A percentile compares a stretch with the other conserved stretches of the same genome.
Evolutionary conservation across 2,329 filamentous ascomycete species (phyloP).

Genomic region (Colletotrichum lini): DNA sequence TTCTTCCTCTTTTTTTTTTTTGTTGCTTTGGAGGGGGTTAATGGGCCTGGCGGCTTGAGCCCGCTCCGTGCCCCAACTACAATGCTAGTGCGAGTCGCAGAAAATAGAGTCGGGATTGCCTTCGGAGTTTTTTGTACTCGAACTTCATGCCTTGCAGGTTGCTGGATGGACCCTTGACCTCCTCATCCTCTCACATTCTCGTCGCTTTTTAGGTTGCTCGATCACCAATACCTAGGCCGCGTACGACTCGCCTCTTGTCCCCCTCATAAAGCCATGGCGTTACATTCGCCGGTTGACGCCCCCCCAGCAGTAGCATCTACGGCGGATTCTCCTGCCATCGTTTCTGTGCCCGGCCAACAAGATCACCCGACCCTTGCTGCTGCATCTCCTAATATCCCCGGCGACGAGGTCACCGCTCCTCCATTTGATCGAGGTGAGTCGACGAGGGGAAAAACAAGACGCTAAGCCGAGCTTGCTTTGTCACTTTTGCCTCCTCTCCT

Average conservation of each 20-base stretch:
- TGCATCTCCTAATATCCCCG: not conserved
- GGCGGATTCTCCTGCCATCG: slow-evolving; percentile 23
- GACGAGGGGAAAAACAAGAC: slow-evolving; percentile 8
- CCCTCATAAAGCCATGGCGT: slow-evolving; percentile 23
- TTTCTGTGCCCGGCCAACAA: slow-evolving; percentile 26
- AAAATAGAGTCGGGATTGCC: slow-evolving; percentile 27
- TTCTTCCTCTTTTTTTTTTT: not conserved
- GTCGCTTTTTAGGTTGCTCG: not conserved
- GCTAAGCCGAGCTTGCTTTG: slow-evolving; percentile 27
- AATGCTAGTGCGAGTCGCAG: slow-evolving; percentile 2
- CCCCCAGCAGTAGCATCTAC: not conserved
- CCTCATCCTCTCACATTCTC: slow-evolving; percentile 2
- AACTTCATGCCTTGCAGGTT: slow-evolving; percentile 12
- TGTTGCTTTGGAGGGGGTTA: not conserved
- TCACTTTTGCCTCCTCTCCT: slow-evolving; percentile 17
- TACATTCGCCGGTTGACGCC: slow-evolving; percentile 20
- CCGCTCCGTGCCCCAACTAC: slow-evolving; percentile 8
- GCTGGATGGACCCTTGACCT: slow-evolving; percentile 23
- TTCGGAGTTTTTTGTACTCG: slow-evolving; percentile 12
- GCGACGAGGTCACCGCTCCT: slow-evolving; percentile 30
- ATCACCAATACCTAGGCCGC: not conserved
- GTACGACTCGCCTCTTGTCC: not conserved
- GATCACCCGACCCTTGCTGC: slow-evolving; percentile 14
- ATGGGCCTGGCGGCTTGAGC: slow-evolving; percentile 2
- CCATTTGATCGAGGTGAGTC: slow-evolving; percentile 34